A percentile compares a stretch with the other conserved stretches of the same genome.
Evolutionary conservation across 805 yeast genomes (phyloP).

Genomic region (Candida parachauliodes): DNA sequence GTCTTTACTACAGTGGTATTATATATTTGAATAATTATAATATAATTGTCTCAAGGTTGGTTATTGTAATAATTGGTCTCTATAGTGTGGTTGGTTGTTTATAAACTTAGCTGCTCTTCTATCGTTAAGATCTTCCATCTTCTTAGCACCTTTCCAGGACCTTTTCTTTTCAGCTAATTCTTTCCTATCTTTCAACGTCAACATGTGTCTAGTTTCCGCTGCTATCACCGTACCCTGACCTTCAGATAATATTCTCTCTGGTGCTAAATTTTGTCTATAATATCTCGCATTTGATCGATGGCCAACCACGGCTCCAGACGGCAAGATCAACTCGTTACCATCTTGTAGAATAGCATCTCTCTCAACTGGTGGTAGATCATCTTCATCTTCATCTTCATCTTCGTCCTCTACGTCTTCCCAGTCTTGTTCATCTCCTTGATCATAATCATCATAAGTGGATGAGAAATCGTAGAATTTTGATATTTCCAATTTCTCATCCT

Average conservation of each 20-base stretch:
- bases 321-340: conserved; percentile 39
- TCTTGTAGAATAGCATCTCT: conserved; percentile 29
- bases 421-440: conserved; percentile 19
- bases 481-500: conserved; percentile 70
- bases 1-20: conserved; percentile 38
- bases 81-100: conserved; percentile 76
- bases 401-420: conserved; percentile 29
- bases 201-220: conserved; percentile 51
- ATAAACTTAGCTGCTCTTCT: conserved; percentile 63
- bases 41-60: too few species aligned
- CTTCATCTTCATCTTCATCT: conserved; percentile 20
- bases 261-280: conserved; percentile 42
- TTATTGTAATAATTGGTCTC: conserved; percentile 39
- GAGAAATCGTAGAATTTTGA: conserved; percentile 83
- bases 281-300: conserved; percentile 42
- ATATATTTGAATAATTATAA: conserved; percentile 5
- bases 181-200: conserved; percentile 35
- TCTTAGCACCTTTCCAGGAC: conserved; percentile 55
- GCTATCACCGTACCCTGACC: conserved; percentile 49
- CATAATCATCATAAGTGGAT: conserved; percentile 45
- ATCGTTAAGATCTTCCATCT: conserved; percentile 49
- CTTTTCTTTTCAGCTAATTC: conserved; percentile 46
- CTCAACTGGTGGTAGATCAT: conserved; percentile 23
- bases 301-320: conserved; percentile 41
- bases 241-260: conserved; percentile 39